Conservation (phyloP, 305 asterid species). For the Rubia balearica region DNA sequence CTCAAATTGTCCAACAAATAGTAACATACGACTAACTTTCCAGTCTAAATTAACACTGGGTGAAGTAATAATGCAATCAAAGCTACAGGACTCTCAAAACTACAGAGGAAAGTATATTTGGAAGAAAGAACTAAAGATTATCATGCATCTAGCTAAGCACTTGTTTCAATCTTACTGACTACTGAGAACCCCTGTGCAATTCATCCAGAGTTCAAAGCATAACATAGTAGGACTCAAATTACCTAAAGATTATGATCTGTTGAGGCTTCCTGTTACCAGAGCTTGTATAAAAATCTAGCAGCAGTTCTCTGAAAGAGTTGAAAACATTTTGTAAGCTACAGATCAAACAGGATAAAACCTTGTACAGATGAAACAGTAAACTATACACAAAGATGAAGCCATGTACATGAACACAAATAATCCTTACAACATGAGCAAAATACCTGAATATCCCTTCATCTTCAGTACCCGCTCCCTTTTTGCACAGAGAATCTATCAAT, state of each 20-base stretch:
- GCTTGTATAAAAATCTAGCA: constrained; percentile 44
- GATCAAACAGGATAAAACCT: not conserved
- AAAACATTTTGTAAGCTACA: not conserved
- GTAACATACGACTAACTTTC: not conserved
- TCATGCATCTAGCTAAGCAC: too few species aligned
- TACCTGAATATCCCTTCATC: constrained; percentile 63
- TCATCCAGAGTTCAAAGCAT: too few species aligned
- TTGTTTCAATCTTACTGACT: too few species aligned
- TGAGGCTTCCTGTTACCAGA: constrained; percentile 41
- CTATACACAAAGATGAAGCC: not conserved
- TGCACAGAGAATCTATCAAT: constrained; percentile 51
- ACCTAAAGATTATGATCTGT: constrained; percentile 64
- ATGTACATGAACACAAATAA: too few species aligned
- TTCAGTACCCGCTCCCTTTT: constrained; percentile 28
- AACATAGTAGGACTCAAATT: too few species aligned
- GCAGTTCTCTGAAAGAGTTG: constrained; percentile 36
- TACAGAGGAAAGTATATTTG: not conserved
- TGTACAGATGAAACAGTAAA: not conserved
- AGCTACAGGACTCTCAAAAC: not conserved
- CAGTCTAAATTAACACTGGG: not conserved
- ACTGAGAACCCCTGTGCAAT: too few species aligned
- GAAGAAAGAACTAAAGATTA: not conserved
- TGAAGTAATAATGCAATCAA: not conserved
- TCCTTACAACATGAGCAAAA: not conserved
- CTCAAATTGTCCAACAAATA: not conserved